These are phyloP conservation scores for Metschnikowia shivogae DNA, from an alignment of 805 yeast genomes.

Conservation along the genomic window DNA sequence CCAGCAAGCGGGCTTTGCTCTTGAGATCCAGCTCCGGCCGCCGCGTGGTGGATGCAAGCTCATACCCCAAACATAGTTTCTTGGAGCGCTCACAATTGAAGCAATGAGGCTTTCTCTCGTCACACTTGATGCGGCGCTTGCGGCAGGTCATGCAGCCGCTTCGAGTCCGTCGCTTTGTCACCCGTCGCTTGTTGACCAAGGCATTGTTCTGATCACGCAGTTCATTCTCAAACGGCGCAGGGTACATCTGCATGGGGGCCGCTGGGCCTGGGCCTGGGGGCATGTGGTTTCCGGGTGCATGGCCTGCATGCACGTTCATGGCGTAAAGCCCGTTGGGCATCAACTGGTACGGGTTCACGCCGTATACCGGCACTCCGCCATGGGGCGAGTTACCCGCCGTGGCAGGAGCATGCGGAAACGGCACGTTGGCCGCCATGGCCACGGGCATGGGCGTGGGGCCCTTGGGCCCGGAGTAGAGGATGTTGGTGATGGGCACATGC, in stretches of 20 bases:
- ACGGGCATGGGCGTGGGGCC: background rate
- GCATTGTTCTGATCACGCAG: conserved; percentile 24
- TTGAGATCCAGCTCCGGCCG: conserved; percentile 1
- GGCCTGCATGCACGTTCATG: background rate
- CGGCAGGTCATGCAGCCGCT: conserved; percentile 77
- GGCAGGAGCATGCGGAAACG: background rate
- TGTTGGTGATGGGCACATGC: conserved; percentile 6
- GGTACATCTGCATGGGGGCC: background rate
- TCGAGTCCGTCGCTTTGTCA: conserved; percentile 58
- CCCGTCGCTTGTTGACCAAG: conserved; percentile 34
- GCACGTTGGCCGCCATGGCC: background rate
- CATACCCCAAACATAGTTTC: conserved; percentile 68
- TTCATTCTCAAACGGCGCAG: background rate
- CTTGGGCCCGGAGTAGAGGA: background rate
- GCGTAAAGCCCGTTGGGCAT: background rate
- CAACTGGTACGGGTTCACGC: background rate
- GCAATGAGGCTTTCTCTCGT: conserved; percentile 68
- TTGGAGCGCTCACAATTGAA: conserved; percentile 62
- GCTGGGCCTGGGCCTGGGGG: background rate
- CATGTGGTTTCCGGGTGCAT: background rate
- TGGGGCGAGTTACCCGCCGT: background rate
- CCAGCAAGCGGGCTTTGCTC: conserved; percentile 3
- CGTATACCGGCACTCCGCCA: background rate
- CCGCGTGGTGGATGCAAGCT: conserved; percentile 16
- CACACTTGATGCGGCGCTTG: conserved; percentile 68